Base-by-base conservation (phyloP, 2,329 filamentous ascomycete genomes). In the Massarina eburnea region DNA sequence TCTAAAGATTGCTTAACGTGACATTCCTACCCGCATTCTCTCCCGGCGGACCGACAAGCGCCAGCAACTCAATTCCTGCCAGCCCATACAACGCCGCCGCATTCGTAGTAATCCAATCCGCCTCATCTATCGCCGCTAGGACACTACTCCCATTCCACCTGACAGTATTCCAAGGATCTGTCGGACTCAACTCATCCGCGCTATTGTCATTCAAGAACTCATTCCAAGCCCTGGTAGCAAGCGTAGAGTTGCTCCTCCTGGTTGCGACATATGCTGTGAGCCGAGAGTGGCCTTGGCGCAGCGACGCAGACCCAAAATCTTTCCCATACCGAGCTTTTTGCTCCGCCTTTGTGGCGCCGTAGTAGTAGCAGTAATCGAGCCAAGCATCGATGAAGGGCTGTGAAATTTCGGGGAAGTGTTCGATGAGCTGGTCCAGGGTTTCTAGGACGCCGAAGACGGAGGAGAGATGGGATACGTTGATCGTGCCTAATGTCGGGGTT, bases 341-440 rank as follows among this genome's bases (percentile, higher is more conserved):
- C 63, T 82, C 79, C 0, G 66, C 73, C 0, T 65, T 61, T 0
- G 71, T 56, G 0, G 79, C 80, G 8, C 72, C 70, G 54, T 80
- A 84, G 63, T 81, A 82, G 58, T 77, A 78, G 57, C 79, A 81
- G 64, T 84, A 84, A 39, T 83, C 81, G 1, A 83, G 65, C 76
- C 80, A 84, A 0, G 75, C 79, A 6, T 76, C 61, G 39, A 77
- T 70, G 58, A 84, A 83, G 0, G 73, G 74, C 8, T 69, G 54
- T 0, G 80, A 78, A 2, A 76, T 72, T 1, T 71, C 67, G 2
- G 70, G 74, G 12, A 72, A 74, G 55, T 79, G 76, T 36, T 80
- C 73, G 2, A 80, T 67, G 1, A 82, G 54, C 50, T 84, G 80
- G 0, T 80, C 76, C 8, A 81, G 70, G 1, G 83, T 78, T 59